Percentiles rank a stretch among this genome's conserved stretches.
Conservation (phyloP, 208 protist genomes). For the Trichomonas tenax region DNA sequence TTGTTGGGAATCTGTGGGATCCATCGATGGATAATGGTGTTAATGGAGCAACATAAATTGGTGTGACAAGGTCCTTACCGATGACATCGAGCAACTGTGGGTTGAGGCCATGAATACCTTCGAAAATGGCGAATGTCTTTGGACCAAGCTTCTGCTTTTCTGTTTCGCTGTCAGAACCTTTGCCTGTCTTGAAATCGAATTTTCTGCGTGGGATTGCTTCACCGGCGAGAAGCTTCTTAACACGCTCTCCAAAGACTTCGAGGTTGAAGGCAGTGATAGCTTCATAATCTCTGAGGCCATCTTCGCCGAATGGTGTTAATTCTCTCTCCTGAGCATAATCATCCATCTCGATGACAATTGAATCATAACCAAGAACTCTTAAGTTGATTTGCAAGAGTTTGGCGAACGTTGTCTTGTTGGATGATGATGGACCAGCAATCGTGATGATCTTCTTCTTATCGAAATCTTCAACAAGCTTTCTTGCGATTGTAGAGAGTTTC, state of each 20-base stretch:
- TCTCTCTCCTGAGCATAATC: not conserved
- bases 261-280: not conserved
- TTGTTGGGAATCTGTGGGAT: not conserved
- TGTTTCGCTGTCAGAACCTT: not conserved
- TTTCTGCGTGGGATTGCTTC: not conserved
- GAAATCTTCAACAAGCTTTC: not conserved
- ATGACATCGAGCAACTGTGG: not conserved
- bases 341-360: slow-evolving; percentile 12
- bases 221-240: not conserved
- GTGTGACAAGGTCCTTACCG: not conserved
- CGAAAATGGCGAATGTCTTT: not conserved
- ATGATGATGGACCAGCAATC: slow-evolving; percentile 6
- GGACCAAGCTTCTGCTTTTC: not conserved
- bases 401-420: slow-evolving; percentile 17
- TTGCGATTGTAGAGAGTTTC: not conserved
- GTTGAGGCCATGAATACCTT: not conserved
- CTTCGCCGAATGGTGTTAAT: not conserved
- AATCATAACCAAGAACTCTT: not conserved
- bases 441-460: not conserved
- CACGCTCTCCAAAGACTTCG: not conserved
- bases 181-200: not conserved
- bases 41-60: not conserved
- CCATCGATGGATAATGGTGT: not conserved
- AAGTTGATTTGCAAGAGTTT: not conserved
- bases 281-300: not conserved